phyloP scores from a whole-genome alignment of 495 filamentous ascomycete species.

The Penicillium macrosclerotiorum region DNA sequence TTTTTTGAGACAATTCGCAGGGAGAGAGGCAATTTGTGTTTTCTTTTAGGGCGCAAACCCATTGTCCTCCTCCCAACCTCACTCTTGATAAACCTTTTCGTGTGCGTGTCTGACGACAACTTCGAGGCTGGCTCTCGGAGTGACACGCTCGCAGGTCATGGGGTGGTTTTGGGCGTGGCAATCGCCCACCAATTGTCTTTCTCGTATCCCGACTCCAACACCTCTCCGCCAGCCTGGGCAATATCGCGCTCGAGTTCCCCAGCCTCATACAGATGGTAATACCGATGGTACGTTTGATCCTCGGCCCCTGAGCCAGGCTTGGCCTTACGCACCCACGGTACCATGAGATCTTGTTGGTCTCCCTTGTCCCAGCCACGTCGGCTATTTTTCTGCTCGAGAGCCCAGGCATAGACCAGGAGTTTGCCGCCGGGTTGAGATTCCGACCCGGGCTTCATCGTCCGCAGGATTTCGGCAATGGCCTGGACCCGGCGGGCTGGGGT shows the following conservation, averaged over 20 bases:
- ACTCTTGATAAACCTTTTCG: not conserved
- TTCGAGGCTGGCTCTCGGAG: constrained; percentile 41
- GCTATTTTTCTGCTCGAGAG: constrained; percentile 85
- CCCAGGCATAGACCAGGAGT: constrained; percentile 92
- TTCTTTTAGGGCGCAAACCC: constrained; percentile 1
- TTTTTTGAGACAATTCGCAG: not conserved
- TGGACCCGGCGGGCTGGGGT: constrained; percentile 72
- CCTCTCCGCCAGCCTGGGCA: constrained; percentile 65
- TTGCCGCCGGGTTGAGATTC: constrained; percentile 49
- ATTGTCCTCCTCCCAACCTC: not conserved
- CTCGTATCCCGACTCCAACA: constrained; percentile 86
- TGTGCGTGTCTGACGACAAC: constrained; percentile 5
- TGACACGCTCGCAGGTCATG: constrained; percentile 8
- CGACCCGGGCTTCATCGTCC: constrained; percentile 53
- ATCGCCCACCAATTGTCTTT: constrained; percentile 98
- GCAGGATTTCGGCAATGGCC: constrained; percentile 70
- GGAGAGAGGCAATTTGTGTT: not conserved
- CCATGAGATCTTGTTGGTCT: constrained; percentile 87
- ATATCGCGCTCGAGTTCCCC: constrained; percentile 87
- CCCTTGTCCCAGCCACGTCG: constrained; percentile 90
- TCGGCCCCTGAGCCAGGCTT: constrained; percentile 17
- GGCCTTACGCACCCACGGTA: constrained; percentile 82
- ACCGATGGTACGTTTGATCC: constrained; percentile 67
- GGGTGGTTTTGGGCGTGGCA: constrained; percentile 33
- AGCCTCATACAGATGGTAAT: constrained; percentile 89